Evolutionary conservation across 2,329 filamentous ascomycete species (phyloP).

Genomic region (Penicillium sp.): DNA sequence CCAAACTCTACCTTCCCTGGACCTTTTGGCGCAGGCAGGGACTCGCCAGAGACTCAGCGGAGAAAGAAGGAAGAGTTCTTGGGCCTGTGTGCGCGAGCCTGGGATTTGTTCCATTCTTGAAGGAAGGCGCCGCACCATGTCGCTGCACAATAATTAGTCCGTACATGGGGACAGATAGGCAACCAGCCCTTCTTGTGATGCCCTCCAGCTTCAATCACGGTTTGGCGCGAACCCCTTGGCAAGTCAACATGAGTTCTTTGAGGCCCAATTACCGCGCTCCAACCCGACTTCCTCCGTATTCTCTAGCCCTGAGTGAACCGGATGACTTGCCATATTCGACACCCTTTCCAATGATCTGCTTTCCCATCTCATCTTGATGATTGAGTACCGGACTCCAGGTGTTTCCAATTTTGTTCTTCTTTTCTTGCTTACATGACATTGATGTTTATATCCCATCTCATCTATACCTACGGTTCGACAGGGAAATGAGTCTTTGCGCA

Average conservation of each 20-base stretch:
- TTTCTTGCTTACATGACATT: constrained; percentile 15
- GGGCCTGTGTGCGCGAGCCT: constrained; percentile 80
- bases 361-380: constrained; percentile 13
- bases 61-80: constrained; percentile 94
- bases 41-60: constrained; percentile 78
- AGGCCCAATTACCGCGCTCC: background rate
- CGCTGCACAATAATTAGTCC: background rate
- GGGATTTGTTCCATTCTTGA: constrained; percentile 96
- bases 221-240: background rate
- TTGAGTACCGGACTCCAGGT: background rate
- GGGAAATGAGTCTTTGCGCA: constrained; percentile 10
- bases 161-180: background rate
- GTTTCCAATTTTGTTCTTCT: background rate
- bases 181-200: background rate
- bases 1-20: constrained; percentile 54
- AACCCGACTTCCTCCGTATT: background rate
- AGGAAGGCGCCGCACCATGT: background rate
- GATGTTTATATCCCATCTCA: constrained; percentile 23
- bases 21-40: constrained; percentile 78
- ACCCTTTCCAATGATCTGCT: background rate
- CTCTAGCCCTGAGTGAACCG: background rate
- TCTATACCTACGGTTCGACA: constrained; percentile 20
- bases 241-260: background rate
- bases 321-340: background rate
- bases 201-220: background rate